phyloP scores from a whole-genome alignment of 257 asterid species.

The Eustoma russellianum region DNA sequence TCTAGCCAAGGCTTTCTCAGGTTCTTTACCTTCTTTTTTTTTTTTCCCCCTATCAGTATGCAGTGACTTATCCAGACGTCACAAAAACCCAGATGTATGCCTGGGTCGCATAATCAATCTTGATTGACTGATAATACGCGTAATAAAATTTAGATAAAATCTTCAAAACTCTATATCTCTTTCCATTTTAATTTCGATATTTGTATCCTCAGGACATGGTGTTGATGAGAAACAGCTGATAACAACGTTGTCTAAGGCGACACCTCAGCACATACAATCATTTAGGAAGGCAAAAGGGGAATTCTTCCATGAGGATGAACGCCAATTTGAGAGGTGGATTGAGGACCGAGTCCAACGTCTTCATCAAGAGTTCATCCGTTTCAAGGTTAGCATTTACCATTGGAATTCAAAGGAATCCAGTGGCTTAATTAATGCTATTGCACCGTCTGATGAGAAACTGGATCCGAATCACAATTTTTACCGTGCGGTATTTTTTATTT shows the following conservation, averaged over 20 bases:
- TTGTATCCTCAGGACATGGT: conserved; percentile 43
- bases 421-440: no score
- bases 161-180: not conserved
- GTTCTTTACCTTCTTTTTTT: conserved; percentile 26
- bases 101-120: no score
- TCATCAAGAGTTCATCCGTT: conserved; percentile 66
- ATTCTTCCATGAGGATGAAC: conserved; percentile 63
- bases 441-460: no score
- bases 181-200: not conserved
- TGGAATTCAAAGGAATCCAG: no score
- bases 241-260: conserved; percentile 51
- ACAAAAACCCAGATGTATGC: no score
- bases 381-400: conserved; percentile 40
- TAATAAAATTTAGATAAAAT: no score
- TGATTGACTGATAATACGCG: no score
- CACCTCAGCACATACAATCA: conserved; percentile 45
- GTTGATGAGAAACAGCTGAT: conserved; percentile 71
- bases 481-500: no score
- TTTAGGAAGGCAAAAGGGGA: conserved; percentile 50
- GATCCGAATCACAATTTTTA: no score
- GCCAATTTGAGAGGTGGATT: conserved; percentile 68
- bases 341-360: conserved; percentile 57
- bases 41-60: no score
- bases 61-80: no score
- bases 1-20: conserved; percentile 66